Percentiles rank a stretch among this genome's conserved stretches.
Evolutionary conservation across 352 stramenopile species (phyloP).

Genomic region (Globisporangium uncinulatum): DNA sequence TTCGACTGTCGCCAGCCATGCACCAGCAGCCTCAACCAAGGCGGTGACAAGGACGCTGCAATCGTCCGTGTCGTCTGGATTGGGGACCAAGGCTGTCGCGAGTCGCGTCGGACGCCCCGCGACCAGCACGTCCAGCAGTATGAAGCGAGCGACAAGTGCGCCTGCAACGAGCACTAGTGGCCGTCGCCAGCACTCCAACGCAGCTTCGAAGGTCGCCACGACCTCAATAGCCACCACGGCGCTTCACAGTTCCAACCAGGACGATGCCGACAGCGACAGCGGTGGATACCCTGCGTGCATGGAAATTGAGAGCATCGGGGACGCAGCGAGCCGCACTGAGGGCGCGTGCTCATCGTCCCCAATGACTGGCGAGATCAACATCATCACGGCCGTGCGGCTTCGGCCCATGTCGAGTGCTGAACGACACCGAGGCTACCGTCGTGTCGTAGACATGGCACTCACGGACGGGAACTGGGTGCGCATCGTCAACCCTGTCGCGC

Average conservation of each 20-base stretch:
- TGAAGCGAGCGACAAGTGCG: neutral
- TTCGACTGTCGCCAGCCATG: neutral
- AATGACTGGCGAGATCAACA: conserved; percentile 21
- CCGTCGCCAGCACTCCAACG: neutral
- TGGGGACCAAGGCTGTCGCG: neutral
- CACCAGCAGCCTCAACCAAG: neutral
- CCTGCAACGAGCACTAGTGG: neutral
- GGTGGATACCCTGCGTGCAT: conserved; percentile 7
- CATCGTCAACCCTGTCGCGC: conserved; percentile 53
- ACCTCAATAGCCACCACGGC: neutral
- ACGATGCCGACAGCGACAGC: conserved; percentile 9
- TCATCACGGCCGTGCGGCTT: conserved; percentile 69
- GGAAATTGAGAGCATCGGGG: conserved; percentile 12
- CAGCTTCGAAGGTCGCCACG: neutral
- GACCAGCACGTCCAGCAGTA: neutral
- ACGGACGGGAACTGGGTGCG: conserved; percentile 37
- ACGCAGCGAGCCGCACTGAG: conserved; percentile 8
- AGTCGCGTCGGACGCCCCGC: neutral
- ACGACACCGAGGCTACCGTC: conserved; percentile 46
- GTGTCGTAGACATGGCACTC: conserved; percentile 53
- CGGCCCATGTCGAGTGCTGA: conserved; percentile 63
- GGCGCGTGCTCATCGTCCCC: conserved; percentile 9
- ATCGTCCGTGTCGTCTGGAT: neutral
- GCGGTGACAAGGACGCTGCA: neutral
- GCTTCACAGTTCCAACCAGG: neutral